These are phyloP conservation scores for Aspergillus hiratsukae DNA, from an alignment of 2,329 filamentous ascomycete species.

Conservation along the genomic window DNA sequence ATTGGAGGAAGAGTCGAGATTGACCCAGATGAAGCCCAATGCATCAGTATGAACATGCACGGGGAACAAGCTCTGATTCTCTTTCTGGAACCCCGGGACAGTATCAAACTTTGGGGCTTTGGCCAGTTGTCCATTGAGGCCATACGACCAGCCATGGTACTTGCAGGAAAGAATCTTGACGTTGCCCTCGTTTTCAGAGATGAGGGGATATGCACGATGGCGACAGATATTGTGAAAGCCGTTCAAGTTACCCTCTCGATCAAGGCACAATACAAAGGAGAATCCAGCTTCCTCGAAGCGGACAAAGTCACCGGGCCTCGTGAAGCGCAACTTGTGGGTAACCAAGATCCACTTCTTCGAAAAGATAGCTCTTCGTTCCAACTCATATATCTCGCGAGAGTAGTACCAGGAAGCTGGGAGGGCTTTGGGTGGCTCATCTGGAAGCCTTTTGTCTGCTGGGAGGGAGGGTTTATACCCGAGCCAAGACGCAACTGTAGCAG, in stretches of 20 bases:
- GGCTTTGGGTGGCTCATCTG: slow-evolving; percentile 16
- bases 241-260: slow-evolving; percentile 48
- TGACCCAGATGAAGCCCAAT: slow-evolving; percentile 22
- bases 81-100: slow-evolving; percentile 16
- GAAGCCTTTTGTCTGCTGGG: background rate
- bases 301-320: slow-evolving; percentile 52
- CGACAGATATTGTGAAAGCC: slow-evolving; percentile 59
- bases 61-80: slow-evolving; percentile 14
- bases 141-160: slow-evolving; percentile 25
- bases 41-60: slow-evolving; percentile 19
- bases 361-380: slow-evolving; percentile 52
- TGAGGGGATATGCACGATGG: slow-evolving; percentile 55
- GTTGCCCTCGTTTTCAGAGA: slow-evolving; percentile 46
- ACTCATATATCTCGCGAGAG: slow-evolving; percentile 41
- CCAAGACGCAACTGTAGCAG: background rate
- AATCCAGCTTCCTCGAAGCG: slow-evolving; percentile 54
- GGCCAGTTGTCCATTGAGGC: slow-evolving; percentile 19
- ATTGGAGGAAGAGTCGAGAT: slow-evolving; percentile 16
- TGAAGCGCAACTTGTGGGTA: slow-evolving; percentile 42
- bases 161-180: slow-evolving; percentile 29
- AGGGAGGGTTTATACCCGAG: background rate
- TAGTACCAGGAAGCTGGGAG: slow-evolving; percentile 48
- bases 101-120: slow-evolving; percentile 22
- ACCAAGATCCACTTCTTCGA: slow-evolving; percentile 45
- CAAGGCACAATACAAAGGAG: slow-evolving; percentile 50